These are phyloP conservation scores for Penicillium sp. DNA, from an alignment of 2,329 filamentous ascomycete genomes.

Conservation along the genomic window DNA sequence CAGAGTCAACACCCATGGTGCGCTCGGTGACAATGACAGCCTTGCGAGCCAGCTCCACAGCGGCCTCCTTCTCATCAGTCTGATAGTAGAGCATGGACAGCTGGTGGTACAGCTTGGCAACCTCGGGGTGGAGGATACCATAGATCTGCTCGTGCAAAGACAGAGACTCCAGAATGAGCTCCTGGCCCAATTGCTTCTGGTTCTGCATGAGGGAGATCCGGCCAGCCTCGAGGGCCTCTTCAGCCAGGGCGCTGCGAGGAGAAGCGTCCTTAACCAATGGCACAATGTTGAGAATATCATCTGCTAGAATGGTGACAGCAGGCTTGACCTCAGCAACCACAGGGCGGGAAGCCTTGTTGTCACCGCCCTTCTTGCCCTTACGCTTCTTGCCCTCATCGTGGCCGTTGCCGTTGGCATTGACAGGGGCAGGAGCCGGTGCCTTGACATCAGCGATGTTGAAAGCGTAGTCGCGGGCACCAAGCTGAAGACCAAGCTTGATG, in stretches of 20 bases:
- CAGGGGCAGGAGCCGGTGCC: constrained; percentile 39
- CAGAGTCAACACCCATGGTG: constrained; percentile 88
- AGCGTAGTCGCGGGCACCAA: constrained; percentile 74
- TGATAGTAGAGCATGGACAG: constrained; percentile 96
- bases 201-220: constrained; percentile 94
- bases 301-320: constrained; percentile 69
- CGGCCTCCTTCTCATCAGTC: constrained; percentile 95
- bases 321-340: constrained; percentile 46
- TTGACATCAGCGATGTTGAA: constrained; percentile 57
- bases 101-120: constrained; percentile 91
- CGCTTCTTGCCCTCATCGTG: constrained; percentile 52
- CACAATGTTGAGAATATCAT: constrained; percentile 90
- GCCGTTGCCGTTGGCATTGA: constrained; percentile 31
- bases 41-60: constrained; percentile 92
- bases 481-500: constrained; percentile 85
- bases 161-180: constrained; percentile 91
- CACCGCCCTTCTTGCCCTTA: constrained; percentile 60
- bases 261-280: constrained; percentile 92
- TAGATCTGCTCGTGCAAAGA: constrained; percentile 99
- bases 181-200: constrained; percentile 93
- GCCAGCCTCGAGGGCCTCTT: constrained; percentile 93
- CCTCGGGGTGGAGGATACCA: constrained; percentile 93
- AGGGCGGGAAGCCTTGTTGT: constrained; percentile 49
- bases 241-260: constrained; percentile 84
- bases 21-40: constrained; percentile 94